Evolutionary conservation across 768 basidiomycete genomes (phyloP).

Genomic region (Pleurotus cornucopiae): DNA sequence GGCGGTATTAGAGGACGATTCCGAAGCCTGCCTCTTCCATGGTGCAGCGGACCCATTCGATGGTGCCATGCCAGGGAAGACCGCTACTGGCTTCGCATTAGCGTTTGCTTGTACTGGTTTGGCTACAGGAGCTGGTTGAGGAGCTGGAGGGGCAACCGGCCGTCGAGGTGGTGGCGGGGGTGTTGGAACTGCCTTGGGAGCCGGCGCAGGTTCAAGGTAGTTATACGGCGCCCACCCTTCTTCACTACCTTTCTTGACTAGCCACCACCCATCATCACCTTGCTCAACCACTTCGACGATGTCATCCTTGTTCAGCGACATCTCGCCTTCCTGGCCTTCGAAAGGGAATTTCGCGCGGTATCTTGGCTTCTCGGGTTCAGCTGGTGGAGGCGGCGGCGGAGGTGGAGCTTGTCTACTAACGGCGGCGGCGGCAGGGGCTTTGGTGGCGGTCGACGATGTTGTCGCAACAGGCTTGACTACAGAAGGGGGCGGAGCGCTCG

Average conservation of each 20-base stretch:
- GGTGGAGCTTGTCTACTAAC: constrained; percentile 41
- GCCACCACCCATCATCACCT: constrained; percentile 97
- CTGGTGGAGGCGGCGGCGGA: constrained; percentile 52
- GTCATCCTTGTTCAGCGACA: constrained; percentile 87
- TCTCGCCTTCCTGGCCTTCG: constrained; percentile 88
- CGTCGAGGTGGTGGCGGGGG: constrained; percentile 60
- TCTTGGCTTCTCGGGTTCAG: constrained; percentile 63
- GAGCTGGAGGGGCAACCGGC: constrained; percentile 29
- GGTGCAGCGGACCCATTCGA: constrained; percentile 67
- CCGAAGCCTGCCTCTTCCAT: constrained; percentile 60
- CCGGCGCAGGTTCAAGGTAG: constrained; percentile 80
- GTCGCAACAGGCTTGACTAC: constrained; percentile 29
- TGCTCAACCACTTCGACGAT: constrained; percentile 89
- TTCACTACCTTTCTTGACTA: constrained; percentile 74
- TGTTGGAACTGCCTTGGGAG: constrained; percentile 57
- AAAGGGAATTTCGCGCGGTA: constrained; percentile 94
- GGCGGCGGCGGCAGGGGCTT: constrained; percentile 25
- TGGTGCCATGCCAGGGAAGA: constrained; percentile 73
- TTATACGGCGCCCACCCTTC: constrained; percentile 97
- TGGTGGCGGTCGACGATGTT: constrained; percentile 29
- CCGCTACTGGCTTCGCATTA: constrained; percentile 74
- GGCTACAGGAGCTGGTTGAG: constrained; percentile 31
- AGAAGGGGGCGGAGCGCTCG: constrained; percentile 30
- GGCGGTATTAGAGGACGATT: constrained; percentile 48
- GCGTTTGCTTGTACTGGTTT: constrained; percentile 50